phyloP scores from a whole-genome alignment of 1,284 basidiomycete species.

The Ganoderma resinaceum region DNA sequence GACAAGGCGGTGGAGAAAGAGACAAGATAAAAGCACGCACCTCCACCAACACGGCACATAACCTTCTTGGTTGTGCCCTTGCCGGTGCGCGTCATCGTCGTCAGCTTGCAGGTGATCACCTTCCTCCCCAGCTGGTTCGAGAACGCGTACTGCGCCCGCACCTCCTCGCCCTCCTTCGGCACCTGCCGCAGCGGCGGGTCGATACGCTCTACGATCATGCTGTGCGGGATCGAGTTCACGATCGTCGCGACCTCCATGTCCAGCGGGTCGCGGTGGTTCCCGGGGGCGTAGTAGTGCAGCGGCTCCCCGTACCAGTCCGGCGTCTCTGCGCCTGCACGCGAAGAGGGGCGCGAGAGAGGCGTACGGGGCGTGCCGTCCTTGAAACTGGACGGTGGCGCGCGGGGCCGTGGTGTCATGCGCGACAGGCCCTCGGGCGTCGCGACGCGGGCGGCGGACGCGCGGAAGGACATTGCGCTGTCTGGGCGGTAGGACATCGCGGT shows the following conservation, averaged over 20 bases:
- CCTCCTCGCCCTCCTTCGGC: slow-evolving; percentile 79
- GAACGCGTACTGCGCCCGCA: slow-evolving; percentile 85
- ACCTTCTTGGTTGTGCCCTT: slow-evolving; percentile 77
- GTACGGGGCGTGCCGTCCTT: slow-evolving; percentile 63
- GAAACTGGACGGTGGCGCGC: slow-evolving; percentile 79
- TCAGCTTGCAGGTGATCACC: slow-evolving; percentile 81
- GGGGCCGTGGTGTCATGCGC: slow-evolving; percentile 54
- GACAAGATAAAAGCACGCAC: slow-evolving; percentile 49
- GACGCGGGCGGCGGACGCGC: slow-evolving; percentile 54
- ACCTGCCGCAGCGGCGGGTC: slow-evolving; percentile 74
- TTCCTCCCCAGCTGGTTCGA: slow-evolving; percentile 74
- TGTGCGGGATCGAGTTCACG: slow-evolving; percentile 79
- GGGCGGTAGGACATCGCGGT: slow-evolving; percentile 74
- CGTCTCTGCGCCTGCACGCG: slow-evolving; percentile 66
- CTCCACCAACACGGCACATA: slow-evolving; percentile 86
- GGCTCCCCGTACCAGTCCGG: slow-evolving; percentile 49
- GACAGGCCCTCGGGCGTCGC: slow-evolving; percentile 74
- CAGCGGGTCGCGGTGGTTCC: slow-evolving; percentile 78
- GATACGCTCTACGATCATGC: slow-evolving; percentile 78
- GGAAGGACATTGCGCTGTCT: slow-evolving; percentile 61
- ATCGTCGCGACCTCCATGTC: slow-evolving; percentile 81
- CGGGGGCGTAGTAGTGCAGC: slow-evolving; percentile 70
- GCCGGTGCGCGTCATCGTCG: slow-evolving; percentile 72
- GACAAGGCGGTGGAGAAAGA: not conserved
- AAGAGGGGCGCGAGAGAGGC: slow-evolving; percentile 66